Conservation (phyloP, 2,329 filamentous ascomycete species). For the Aspergillus persii region DNA sequence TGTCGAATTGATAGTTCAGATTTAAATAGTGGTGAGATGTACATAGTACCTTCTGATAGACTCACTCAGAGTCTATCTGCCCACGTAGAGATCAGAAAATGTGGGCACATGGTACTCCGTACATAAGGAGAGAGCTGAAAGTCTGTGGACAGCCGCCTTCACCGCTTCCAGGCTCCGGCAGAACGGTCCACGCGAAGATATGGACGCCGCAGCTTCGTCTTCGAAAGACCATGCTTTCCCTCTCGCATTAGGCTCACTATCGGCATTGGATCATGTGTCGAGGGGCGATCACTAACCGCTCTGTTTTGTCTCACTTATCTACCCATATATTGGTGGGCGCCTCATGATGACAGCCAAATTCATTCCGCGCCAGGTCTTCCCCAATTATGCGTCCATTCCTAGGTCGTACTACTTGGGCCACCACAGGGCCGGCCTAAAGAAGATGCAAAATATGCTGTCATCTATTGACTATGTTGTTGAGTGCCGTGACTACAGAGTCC, state of each 20-base stretch:
- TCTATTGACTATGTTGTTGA: conserved; percentile 87
- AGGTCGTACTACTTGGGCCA: conserved; percentile 95
- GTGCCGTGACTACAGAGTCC: conserved; percentile 89
- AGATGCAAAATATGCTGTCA: conserved; percentile 78
- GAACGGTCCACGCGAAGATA: neutral
- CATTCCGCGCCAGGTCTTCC: conserved; percentile 70
- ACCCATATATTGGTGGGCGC: neutral
- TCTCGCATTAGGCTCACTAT: neutral
- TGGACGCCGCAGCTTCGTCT: neutral
- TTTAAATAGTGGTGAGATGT: no score
- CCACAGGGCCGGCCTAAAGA: conserved; percentile 74
- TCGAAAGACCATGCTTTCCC: neutral
- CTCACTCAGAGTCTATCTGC: no score
- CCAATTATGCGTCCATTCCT: conserved; percentile 70
- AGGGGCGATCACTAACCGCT: neutral
- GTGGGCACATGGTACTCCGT: no score
- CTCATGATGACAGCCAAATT: conserved; percentile 50
- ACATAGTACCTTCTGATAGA: no score
- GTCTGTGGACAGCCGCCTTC: conserved; percentile 5
- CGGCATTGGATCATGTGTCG: conserved; percentile 1
- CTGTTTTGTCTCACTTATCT: neutral
- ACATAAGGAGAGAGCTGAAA: no score
- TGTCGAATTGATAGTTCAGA: no score
- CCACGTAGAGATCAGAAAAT: no score
- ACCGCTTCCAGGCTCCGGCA: conserved; percentile 5